Conservation (phyloP, 352 stramenopile genomes). For the Pythium dissotocum region DNA sequence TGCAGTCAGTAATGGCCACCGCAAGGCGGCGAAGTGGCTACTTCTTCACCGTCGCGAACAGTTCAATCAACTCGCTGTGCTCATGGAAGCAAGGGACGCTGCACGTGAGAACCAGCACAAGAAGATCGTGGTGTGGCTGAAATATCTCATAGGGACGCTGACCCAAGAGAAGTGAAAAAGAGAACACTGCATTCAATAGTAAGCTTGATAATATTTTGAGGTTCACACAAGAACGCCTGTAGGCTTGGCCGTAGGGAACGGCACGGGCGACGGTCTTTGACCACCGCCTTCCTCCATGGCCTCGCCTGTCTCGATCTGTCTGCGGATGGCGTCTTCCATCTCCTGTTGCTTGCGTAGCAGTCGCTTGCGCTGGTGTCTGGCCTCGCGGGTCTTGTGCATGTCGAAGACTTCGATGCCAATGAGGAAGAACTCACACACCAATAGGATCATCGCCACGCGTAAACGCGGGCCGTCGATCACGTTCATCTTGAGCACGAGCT, state of each 20-base stretch:
- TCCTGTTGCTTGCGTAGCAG: conserved; percentile 49
- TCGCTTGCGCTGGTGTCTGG: conserved; percentile 59
- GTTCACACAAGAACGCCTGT: background rate
- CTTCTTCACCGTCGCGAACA: background rate
- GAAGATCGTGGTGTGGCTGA: conserved; percentile 2
- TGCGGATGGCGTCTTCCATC: conserved; percentile 21
- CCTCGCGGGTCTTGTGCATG: conserved; percentile 55
- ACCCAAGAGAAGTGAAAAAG: background rate
- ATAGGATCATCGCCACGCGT: conserved; percentile 57
- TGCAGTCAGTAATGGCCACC: conserved; percentile 4
- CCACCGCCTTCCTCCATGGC: conserved; percentile 16
- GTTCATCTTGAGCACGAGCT: conserved; percentile 58
- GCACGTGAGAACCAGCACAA: too few species aligned
- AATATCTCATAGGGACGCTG: background rate
- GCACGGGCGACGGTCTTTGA: conserved; percentile 24
- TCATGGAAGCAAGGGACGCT: conserved; percentile 6
- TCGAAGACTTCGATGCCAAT: conserved; percentile 77
- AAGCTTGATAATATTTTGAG: too few species aligned
- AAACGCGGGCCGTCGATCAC: conserved; percentile 60
- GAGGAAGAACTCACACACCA: conserved; percentile 65
- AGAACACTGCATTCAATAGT: too few species aligned
- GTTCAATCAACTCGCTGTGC: background rate
- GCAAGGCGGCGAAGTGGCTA: conserved; percentile 13
- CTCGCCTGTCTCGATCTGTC: conserved; percentile 15
- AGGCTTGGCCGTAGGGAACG: background rate